Base-by-base conservation (phyloP, 2,329 filamentous ascomycete species). In the Diplocarpon rosae region DNA sequence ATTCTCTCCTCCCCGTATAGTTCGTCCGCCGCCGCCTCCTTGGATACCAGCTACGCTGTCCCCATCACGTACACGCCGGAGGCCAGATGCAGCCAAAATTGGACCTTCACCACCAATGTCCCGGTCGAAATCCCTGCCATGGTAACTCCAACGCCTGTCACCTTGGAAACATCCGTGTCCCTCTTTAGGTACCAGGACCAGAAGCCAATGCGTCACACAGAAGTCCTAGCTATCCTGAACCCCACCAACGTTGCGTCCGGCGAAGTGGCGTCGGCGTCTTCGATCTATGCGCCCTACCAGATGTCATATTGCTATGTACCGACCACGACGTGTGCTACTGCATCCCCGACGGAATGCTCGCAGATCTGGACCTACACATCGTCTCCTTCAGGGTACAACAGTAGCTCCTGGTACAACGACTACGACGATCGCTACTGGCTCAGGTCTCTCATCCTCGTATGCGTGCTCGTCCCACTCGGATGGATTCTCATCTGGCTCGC, bases 41-140 rank as follows among this genome's bases (percentile, higher is more conserved):
- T 45, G 4, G 34, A 39, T 14, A 38, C 43, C 8, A 20, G 38
- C 31, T 51, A 47, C 13, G 37, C 47, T 5, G 48, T 53, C 9
- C 42, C 49, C 2, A 37, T 52, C 33, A 54, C 52, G 12, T 54
- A 54, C 37, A 41, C 42, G 6, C 46, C 47, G 7, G 27, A 33
- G 10, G 7, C 52, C 6, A 52, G 47, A 11, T 54, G 52, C 33
- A 48, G 43, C n/a, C 47, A 50, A n/a, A 47, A 46, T 30, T 54
- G 49, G 49, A 50, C 42, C 5, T 49, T 41, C 13, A 43, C 44
- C 3, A 52, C 47, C 12, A 52, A 46, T n/a, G 46, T 54, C 1
- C 52, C 52, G 12, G 37, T 54, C 9, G 35, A 38, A 17, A 38
- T 52, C 34, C 52, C 52, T 1, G 32, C 14, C 8, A 41, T 47